A percentile compares a stretch with the other conserved stretches of the same genome.
phyloP scores from a whole-genome alignment of 1,284 basidiomycete species.

The Sanghuangporus weigelae region DNA sequence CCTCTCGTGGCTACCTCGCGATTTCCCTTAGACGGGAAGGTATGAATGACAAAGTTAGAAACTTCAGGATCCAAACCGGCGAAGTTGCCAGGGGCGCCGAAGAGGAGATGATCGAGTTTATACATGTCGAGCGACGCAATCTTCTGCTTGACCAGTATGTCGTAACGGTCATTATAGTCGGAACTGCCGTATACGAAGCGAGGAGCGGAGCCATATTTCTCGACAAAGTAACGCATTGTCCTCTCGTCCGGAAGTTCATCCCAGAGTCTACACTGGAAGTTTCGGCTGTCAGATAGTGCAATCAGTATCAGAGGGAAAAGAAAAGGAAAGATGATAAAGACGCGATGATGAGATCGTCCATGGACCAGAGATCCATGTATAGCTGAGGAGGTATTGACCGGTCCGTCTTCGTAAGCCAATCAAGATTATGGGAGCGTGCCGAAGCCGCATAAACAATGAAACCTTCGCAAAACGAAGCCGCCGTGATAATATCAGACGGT shows the following conservation, averaged over 20 bases:
- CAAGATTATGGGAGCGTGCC: not conserved
- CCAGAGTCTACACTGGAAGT: not conserved
- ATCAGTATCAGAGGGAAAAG: not conserved
- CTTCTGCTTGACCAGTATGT: not conserved
- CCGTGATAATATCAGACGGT: not conserved
- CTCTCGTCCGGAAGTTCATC: not conserved
- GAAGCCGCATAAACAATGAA: not conserved
- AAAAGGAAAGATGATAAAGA: not conserved
- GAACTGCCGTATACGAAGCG: not conserved
- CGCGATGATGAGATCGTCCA: not conserved
- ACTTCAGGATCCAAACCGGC: not conserved
- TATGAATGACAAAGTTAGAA: not conserved
- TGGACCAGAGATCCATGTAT: not conserved
- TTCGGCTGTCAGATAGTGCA: not conserved
- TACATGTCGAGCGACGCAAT: not conserved
- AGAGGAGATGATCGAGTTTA: not conserved
- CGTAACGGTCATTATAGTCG: not conserved
- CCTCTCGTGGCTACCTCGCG: not conserved
- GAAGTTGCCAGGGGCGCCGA: not conserved
- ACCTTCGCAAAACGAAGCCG: not conserved
- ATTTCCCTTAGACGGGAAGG: not conserved
- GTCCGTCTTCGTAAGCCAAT: not conserved
- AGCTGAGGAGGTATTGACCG: not conserved
- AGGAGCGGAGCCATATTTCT: not conserved
- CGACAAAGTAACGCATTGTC: not conserved